These are phyloP conservation scores for Cryptosporidium tyzzeri DNA, from an alignment of 169 alveolate species.

Conservation along the genomic window DNA sequence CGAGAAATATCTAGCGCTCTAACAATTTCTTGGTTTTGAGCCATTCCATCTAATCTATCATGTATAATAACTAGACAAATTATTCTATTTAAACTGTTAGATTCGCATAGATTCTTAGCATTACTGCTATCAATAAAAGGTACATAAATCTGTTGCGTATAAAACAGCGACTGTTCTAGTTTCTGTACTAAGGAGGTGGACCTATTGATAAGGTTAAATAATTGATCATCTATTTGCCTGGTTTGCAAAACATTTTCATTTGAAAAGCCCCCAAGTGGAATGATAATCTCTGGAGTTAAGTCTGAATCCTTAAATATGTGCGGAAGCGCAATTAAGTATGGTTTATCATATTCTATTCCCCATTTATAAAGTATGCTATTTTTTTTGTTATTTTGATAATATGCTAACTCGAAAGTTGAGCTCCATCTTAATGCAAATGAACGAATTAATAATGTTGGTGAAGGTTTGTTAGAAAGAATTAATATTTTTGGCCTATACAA, in stretches of 20 bases:
- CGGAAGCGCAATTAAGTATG: constrained; percentile 23
- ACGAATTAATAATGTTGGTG: constrained; percentile 37
- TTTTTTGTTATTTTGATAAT: background rate
- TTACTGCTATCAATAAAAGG: constrained; percentile 54
- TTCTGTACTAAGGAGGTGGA: background rate
- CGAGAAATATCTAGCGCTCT: constrained; percentile 7
- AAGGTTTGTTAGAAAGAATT: constrained; percentile 25
- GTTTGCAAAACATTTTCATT: constrained; percentile 9
- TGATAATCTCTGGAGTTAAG: background rate
- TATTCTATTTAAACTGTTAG: constrained; percentile 42
- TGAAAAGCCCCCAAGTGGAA: constrained; percentile 47
- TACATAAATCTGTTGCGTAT: constrained; percentile 30
- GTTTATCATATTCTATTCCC: constrained; percentile 13
- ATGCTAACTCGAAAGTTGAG: constrained; percentile 54
- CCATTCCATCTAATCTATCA: constrained; percentile 1
- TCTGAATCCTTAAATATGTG: background rate
- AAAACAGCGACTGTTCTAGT: constrained; percentile 26
- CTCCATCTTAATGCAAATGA: constrained; percentile 65
- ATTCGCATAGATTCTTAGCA: constrained; percentile 51
- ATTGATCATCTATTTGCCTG: background rate
- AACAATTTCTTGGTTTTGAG: background rate
- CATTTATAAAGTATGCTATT: background rate
- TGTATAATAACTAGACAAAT: constrained; percentile 39
- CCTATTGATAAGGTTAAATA: background rate
- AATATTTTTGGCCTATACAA: constrained; percentile 14